A percentile compares a stretch with the other conserved stretches of the same genome.
These are phyloP conservation scores for Cercospora beticola DNA, from an alignment of 2,329 filamentous ascomycete genomes.

Conservation along the genomic window DNA sequence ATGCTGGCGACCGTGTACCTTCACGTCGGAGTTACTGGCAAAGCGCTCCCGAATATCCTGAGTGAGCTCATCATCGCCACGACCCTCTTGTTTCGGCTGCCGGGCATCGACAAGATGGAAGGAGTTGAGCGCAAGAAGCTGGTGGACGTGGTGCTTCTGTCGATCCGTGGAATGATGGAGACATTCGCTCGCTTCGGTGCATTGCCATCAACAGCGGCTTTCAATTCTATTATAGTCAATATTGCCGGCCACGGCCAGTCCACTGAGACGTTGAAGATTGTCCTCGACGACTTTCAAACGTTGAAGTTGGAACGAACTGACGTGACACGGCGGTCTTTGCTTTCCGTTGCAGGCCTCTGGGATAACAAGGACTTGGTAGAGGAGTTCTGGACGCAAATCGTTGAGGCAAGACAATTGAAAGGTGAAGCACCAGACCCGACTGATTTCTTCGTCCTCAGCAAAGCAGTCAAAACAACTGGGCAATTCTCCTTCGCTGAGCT, in stretches of 20 bases:
- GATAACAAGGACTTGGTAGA: constrained; percentile 32
- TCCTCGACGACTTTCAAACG: constrained; percentile 33
- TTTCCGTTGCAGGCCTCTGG: constrained; percentile 38
- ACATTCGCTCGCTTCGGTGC: constrained; percentile 34
- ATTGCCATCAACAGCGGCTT: constrained; percentile 33
- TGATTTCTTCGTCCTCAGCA: constrained; percentile 34
- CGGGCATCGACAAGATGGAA: constrained; percentile 22
- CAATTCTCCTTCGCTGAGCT: constrained; percentile 26
- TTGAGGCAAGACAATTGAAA: constrained; percentile 17
- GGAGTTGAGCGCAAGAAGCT: constrained; percentile 25
- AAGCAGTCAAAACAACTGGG: constrained; percentile 25
- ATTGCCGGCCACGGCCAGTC: constrained; percentile 36
- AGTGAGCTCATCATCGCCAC: constrained; percentile 40
- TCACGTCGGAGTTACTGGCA: constrained; percentile 43
- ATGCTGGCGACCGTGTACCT: constrained; percentile 47
- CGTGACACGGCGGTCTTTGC: constrained; percentile 38
- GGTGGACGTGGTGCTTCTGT: constrained; percentile 28
- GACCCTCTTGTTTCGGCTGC: constrained; percentile 33
- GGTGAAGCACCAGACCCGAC: constrained; percentile 22
- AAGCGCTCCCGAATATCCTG: constrained; percentile 39
- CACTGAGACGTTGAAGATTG: constrained; percentile 32
- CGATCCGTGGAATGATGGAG: constrained; percentile 33
- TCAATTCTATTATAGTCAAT: constrained; percentile 42
- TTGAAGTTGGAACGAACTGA: constrained; percentile 33
- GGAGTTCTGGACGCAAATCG: constrained; percentile 36